phyloP scores from a whole-genome alignment of 2,329 filamentous ascomycete genomes.

The Paecilomyces variotii region DNA sequence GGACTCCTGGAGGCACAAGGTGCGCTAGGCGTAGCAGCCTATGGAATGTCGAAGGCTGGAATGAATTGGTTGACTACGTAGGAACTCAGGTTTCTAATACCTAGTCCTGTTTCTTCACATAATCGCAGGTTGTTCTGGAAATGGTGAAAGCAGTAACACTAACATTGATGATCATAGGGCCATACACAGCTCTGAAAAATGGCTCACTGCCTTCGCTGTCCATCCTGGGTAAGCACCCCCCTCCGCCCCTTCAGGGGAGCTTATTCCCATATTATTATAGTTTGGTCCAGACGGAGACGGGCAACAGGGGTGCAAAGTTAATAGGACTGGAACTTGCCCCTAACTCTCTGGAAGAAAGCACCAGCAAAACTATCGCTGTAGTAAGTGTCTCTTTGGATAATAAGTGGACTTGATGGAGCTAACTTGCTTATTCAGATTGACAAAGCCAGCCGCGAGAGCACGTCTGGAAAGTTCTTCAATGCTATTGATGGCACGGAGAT shows the following conservation, averaged over 20 bases:
- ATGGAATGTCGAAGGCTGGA: background rate
- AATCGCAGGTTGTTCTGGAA: background rate
- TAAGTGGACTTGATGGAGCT: background rate
- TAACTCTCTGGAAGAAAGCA: slow-evolving; percentile 14
- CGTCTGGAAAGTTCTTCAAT: slow-evolving; percentile 13
- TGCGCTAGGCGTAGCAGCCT: background rate
- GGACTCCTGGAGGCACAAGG: background rate
- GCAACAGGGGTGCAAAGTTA: slow-evolving; percentile 9
- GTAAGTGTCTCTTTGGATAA: background rate
- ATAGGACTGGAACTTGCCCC: slow-evolving; percentile 11
- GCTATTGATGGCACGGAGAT: slow-evolving; percentile 10
- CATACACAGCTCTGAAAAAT: background rate
- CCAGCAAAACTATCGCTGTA: background rate
- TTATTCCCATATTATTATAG: slow-evolving; percentile 1
- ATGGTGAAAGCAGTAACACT: background rate
- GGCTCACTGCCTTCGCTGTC: slow-evolving; percentile 12
- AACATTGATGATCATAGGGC: background rate
- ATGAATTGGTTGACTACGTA: background rate
- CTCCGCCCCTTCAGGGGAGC: too few relatives aligned
- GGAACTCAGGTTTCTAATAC: background rate
- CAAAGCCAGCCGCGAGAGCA: slow-evolving; percentile 3
- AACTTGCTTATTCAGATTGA: slow-evolving; percentile 14
- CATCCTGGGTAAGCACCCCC: slow-evolving; percentile 9
- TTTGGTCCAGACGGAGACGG: slow-evolving; percentile 17
- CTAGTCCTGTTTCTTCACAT: background rate